Base-by-base conservation (phyloP, 441 rosid genomes). In the Theobroma grandiflorum region DNA sequence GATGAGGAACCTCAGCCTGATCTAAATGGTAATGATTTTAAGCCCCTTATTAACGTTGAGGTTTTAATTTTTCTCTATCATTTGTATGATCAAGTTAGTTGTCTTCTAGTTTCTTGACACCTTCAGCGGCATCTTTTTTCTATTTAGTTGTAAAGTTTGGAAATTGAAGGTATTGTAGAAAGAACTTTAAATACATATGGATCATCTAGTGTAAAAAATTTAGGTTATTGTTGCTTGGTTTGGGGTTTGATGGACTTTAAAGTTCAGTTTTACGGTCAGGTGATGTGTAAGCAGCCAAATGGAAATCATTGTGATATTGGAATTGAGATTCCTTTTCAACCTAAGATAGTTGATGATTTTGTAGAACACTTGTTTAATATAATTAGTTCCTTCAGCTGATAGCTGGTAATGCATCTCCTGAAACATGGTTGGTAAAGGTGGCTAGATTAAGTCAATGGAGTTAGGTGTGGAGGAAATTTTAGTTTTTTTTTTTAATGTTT, bases 1-100 rank as follows among this genome's bases (percentile, higher is more conserved):
- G 78, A 59, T 70, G 86, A 86, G 53, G 87, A 83, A 73, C 61
- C 81, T 68, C 89, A 79, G 59, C 58, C 57, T 63, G 84, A 85
- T 84, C 78, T 83, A 52, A 80, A 10, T 79, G 90, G 93, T 89
- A 85, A 79, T 40, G 12, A 35, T 72, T 74, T 71, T 2, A 6
- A 11, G 12, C 35, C 35, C n/a, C 45, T 10, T 38, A 38, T 10
- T n/a, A n/a, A 53, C 9, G 6, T 37, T 63, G 59, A 33, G 42
- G 9, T 82, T 62, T 47, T 43, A 2, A 35, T 75, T 38, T 53
- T 53, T 35, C 49, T 53, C 18, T 72, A 53, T 37, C 43, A 31
- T 45, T 75, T 62, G 0, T 10, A 45, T 62, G 59, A 37, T 7
- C 33, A 45, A 43, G 14, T 15, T 57, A 59, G 11, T 53, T 16